Percentiles rank a stretch among this genome's conserved stretches.
Evolutionary conservation across 139 green algal species (phyloP).

Genomic region (Haematococcus lacustris): DNA sequence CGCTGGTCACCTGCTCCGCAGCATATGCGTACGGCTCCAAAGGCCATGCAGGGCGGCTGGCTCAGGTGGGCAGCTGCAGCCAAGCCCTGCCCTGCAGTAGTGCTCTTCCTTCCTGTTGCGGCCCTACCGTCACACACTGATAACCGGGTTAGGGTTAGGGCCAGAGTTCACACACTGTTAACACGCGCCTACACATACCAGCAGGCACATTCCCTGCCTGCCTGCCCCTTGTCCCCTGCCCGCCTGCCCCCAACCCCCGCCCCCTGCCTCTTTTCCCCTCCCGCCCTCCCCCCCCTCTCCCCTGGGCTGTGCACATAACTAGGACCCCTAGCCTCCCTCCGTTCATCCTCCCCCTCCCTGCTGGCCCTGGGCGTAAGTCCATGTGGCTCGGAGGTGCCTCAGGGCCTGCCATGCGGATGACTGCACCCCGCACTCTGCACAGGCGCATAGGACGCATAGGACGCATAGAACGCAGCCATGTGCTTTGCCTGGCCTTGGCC

Average conservation of each 20-base stretch:
- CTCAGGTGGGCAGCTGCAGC: slow-evolving; percentile 30
- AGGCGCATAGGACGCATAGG: too few relatives aligned
- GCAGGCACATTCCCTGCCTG: not conserved
- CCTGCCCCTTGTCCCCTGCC: not conserved
- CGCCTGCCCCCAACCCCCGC: too few relatives aligned
- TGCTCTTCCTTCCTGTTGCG: not conserved
- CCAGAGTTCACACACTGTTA: too few relatives aligned
- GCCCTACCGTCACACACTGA: slow-evolving; percentile 1
- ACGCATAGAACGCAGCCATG: not conserved
- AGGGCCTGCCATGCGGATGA: too few relatives aligned
- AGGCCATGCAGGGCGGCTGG: slow-evolving; percentile 17
- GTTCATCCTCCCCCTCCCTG: too few relatives aligned
- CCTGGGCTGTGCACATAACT: too few relatives aligned
- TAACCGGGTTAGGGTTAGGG: too few relatives aligned
- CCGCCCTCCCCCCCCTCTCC: too few relatives aligned
- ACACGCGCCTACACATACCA: not conserved
- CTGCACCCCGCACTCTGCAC: too few relatives aligned
- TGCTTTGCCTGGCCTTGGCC: not conserved
- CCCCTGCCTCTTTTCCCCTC: not conserved
- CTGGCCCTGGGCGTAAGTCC: too few relatives aligned
- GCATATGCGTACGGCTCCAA: slow-evolving; percentile 55
- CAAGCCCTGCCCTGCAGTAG: not conserved
- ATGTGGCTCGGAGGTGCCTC: too few relatives aligned
- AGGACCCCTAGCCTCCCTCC: too few relatives aligned
- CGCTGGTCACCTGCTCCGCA: slow-evolving; percentile 64